Evolutionary conservation across 768 basidiomycete genomes (phyloP).

Genomic region (Hebeloma cylindrosporum): DNA sequence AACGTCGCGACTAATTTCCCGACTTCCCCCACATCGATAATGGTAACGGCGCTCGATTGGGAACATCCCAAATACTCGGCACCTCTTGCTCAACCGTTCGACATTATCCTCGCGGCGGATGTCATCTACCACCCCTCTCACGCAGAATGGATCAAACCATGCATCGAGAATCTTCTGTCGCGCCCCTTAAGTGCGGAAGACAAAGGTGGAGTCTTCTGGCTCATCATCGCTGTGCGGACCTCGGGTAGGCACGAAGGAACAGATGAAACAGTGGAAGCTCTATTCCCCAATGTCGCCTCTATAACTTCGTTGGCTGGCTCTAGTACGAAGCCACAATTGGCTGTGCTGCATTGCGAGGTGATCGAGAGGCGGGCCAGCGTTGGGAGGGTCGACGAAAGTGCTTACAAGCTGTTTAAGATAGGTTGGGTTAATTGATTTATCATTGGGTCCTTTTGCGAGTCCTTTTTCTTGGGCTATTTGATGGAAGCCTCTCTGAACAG

Average conservation of each 20-base stretch:
- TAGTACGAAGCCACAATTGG: constrained; percentile 32
- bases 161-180: constrained; percentile 52
- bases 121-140: constrained; percentile 75
- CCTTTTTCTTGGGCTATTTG: too few species aligned
- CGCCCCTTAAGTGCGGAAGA: constrained; percentile 18
- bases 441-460: too few species aligned
- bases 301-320: background rate
- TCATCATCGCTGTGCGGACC: constrained; percentile 69
- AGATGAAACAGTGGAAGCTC: constrained; percentile 52
- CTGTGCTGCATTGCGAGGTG: constrained; percentile 46
- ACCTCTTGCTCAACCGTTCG: constrained; percentile 47
- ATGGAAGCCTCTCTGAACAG: too few species aligned
- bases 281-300: constrained; percentile 39
- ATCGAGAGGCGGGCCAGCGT: constrained; percentile 52
- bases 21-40: constrained; percentile 26
- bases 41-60: constrained; percentile 67
- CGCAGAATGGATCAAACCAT: constrained; percentile 64
- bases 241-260: constrained; percentile 64
- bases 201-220: constrained; percentile 60
- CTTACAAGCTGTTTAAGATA: constrained; percentile 70
- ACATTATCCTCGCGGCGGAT: constrained; percentile 77
- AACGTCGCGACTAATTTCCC: constrained; percentile 60
- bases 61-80: constrained; percentile 38
- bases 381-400: constrained; percentile 68
- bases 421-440: constrained; percentile 52